phyloP scores from a whole-genome alignment of 1,284 basidiomycete genomes.

The Cutaneotrichosporon spelunceum region DNA sequence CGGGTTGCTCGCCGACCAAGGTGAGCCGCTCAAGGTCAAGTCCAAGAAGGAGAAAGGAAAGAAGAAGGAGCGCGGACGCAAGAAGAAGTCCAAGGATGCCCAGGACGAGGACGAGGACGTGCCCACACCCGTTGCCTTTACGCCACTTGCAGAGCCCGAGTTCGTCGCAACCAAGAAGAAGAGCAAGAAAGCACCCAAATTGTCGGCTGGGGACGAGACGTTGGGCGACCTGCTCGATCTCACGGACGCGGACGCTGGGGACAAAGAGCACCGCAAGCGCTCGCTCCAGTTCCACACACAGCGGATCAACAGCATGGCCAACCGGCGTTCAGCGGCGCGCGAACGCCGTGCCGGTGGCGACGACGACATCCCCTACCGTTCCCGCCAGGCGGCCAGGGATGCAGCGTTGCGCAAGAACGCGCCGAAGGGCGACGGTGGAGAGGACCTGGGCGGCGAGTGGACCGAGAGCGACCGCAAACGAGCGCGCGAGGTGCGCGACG shows the following conservation, averaged over 20 bases:
- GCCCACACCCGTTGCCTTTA: slow-evolving; percentile 25
- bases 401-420: slow-evolving; percentile 54
- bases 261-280: slow-evolving; percentile 75
- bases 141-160: slow-evolving; percentile 36
- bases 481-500: slow-evolving; percentile 51
- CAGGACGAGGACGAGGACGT: slow-evolving; percentile 15
- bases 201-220: slow-evolving; percentile 55
- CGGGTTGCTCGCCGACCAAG: slow-evolving; percentile 37
- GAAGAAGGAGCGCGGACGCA: slow-evolving; percentile 33
- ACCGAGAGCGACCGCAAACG: slow-evolving; percentile 57
- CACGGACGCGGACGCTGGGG: slow-evolving; percentile 66
- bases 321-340: slow-evolving; percentile 65
- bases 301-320: slow-evolving; percentile 74
- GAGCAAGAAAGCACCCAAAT: slow-evolving; percentile 29
- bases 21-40: slow-evolving; percentile 14
- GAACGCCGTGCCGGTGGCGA: slow-evolving; percentile 62
- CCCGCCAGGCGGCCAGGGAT: slow-evolving; percentile 53
- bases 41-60: slow-evolving; percentile 41
- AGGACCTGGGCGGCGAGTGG: slow-evolving; percentile 52
- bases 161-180: slow-evolving; percentile 32
- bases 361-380: slow-evolving; percentile 63
- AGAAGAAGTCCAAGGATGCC: slow-evolving; percentile 34
- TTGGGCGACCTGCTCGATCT: slow-evolving; percentile 74
- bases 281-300: slow-evolving; percentile 86
- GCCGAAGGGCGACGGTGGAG: slow-evolving; percentile 37